Evolutionary conservation across 1,284 basidiomycete genomes (phyloP).

Genomic region (Amylostereum chailletii): DNA sequence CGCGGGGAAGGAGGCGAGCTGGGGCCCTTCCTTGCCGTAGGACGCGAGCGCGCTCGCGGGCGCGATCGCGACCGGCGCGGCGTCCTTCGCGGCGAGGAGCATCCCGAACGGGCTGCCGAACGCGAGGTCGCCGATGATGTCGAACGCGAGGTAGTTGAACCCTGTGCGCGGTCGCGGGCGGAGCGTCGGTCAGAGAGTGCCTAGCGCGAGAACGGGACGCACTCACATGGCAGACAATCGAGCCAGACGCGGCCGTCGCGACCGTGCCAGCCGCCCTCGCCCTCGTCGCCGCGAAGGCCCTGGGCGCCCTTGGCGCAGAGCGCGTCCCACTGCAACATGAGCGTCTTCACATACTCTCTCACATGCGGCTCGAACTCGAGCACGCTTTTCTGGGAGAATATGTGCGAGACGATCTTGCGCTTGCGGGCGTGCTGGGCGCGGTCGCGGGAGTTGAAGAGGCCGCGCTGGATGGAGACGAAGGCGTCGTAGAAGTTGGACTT

Average conservation of each 20-base stretch:
- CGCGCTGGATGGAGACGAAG: slow-evolving; percentile 63
- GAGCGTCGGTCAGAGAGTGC: too few relatives aligned
- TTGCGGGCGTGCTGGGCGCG: slow-evolving; percentile 80
- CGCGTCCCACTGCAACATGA: slow-evolving; percentile 77
- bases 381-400: slow-evolving; percentile 80
- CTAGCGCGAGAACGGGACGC: neutral
- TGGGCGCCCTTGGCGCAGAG: slow-evolving; percentile 51
- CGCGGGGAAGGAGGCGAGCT: slow-evolving; percentile 62
- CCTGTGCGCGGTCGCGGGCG: slow-evolving; percentile 17
- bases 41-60: slow-evolving; percentile 44
- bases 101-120: slow-evolving; percentile 89
- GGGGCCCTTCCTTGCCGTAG: slow-evolving; percentile 37
- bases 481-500: slow-evolving; percentile 73
- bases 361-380: slow-evolving; percentile 78
- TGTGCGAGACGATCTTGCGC: slow-evolving; percentile 83
- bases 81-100: slow-evolving; percentile 69
- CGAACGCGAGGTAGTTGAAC: slow-evolving; percentile 82
- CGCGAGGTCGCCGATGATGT: slow-evolving; percentile 77
- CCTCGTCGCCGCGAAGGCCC: slow-evolving; percentile 48
- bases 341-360: slow-evolving; percentile 46
- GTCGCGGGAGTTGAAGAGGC: slow-evolving; percentile 82
- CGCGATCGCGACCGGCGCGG: slow-evolving; percentile 51
- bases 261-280: slow-evolving; percentile 60
- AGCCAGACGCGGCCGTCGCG: slow-evolving; percentile 58
- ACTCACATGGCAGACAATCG: slow-evolving; percentile 64